Evolutionary conservation across 1,284 basidiomycete genomes (phyloP).

Genomic region (Vanrija sp.): DNA sequence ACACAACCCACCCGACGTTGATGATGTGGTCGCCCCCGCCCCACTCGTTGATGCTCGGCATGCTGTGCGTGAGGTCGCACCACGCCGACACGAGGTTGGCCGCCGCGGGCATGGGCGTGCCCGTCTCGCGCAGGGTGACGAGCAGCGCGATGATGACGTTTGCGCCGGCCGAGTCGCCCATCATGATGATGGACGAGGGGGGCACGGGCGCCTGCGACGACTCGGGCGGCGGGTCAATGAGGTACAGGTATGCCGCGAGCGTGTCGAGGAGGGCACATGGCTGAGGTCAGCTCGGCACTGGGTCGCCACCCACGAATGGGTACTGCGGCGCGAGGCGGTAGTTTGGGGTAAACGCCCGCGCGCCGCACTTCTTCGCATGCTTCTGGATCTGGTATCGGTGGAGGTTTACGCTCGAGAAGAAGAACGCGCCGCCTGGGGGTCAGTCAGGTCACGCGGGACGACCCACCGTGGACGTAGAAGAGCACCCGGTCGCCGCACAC

Average conservation of each 20-base stretch:
- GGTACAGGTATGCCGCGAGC: conserved; percentile 58
- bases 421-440: conserved; percentile 45
- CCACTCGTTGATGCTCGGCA: conserved; percentile 65
- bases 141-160: conserved; percentile 79
- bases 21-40: conserved; percentile 45
- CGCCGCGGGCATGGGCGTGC: conserved; percentile 77
- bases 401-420: conserved; percentile 41
- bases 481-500: conserved; percentile 45
- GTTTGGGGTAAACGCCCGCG: conserved; percentile 70
- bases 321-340: conserved; percentile 89
- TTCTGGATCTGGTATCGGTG: conserved; percentile 73
- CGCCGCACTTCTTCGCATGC: conserved; percentile 83
- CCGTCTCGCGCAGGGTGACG: conserved; percentile 79
- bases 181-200: conserved; percentile 74
- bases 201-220: conserved; percentile 70
- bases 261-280: conserved; percentile 50
- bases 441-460: neutral
- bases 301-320: conserved; percentile 74
- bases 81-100: conserved; percentile 80
- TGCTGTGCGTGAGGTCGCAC: conserved; percentile 91
- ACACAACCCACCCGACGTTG: conserved; percentile 28
- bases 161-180: conserved; percentile 90
- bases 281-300: conserved; percentile 46
- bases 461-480: conserved; percentile 45
- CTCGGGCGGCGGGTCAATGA: conserved; percentile 64